Percentiles rank a stretch among this genome's conserved stretches.
phyloP scores from a whole-genome alignment of 306 rosid species.

The Cicer chorassanicum region DNA sequence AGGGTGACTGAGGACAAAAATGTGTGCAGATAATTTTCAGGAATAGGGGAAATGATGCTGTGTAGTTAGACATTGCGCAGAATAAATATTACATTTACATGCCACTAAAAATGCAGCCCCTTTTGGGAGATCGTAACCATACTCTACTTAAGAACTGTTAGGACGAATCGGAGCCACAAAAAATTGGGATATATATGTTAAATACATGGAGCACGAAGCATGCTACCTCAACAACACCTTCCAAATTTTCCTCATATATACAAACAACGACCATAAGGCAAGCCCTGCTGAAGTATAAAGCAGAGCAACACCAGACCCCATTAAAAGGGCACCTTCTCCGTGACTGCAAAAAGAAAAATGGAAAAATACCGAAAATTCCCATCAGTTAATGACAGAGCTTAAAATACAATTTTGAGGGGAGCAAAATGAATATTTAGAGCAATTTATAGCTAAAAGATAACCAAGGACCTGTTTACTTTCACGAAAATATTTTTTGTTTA shows the following conservation, averaged over 20 bases:
- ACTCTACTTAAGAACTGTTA: not conserved
- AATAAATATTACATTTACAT: slow-evolving; percentile 39
- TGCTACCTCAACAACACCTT: slow-evolving; percentile 73
- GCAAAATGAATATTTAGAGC: slow-evolving; percentile 12
- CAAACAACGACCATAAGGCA: slow-evolving; percentile 87
- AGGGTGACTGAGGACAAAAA: slow-evolving; percentile 22
- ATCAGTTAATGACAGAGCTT: slow-evolving; percentile 7
- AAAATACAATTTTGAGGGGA: slow-evolving; percentile 23
- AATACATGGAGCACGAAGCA: slow-evolving; percentile 40
- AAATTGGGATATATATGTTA: slow-evolving; percentile 35
- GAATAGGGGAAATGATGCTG: slow-evolving; percentile 35
- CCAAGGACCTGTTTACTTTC: no score
- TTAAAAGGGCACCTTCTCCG: slow-evolving; percentile 70
- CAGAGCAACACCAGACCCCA: slow-evolving; percentile 77
- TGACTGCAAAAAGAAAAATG: slow-evolving; percentile 55
- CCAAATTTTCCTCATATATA: slow-evolving; percentile 88
- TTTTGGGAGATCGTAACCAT: slow-evolving; percentile 28
- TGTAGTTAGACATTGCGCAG: not conserved
- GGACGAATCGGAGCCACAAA: slow-evolving; percentile 12
- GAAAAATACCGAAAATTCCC: slow-evolving; percentile 7
- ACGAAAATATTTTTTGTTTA: no score
- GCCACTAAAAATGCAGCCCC: slow-evolving; percentile 43
- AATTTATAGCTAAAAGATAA: not conserved
- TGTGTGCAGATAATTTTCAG: slow-evolving; percentile 2
- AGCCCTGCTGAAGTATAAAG: slow-evolving; percentile 96